Evolutionary conservation across 2,329 filamentous ascomycete genomes (phyloP), one percentile per base, ranked within the genome.

Genomic region (Paramyrothecium sp.): DNA sequence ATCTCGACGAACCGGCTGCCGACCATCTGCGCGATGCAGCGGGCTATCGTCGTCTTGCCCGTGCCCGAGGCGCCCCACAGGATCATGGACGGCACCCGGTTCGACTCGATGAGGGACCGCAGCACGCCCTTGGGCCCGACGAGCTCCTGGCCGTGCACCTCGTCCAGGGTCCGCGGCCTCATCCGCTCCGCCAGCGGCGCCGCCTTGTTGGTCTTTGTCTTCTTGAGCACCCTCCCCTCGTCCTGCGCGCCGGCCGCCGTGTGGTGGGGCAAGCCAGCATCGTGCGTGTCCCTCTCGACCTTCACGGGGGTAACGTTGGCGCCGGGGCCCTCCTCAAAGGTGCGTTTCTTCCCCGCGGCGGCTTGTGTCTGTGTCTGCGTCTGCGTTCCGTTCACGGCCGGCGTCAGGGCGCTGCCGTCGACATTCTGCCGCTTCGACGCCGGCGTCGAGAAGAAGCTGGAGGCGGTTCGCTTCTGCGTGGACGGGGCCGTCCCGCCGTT

Each of bases 121-220:
- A 99, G 80, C 7, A 98, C 86, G n/a, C 95, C 95, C 33, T 86
- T 78, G 0, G 86, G 85, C 0, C 92, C 94, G 2, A 99, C 93
- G 0, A 99, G 85, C 49, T 97, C 92, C 75, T 99, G 95, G 0
- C 95, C 95, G 62, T 82, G 92, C 3, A 98, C 90, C 17, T 97
- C 89, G 67, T 97, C 91, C 8, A 99, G 82, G 1, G 82, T 90
- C 56, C 81, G 82, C 2, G 95, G 95, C 3, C 95, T 87, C 92
- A 98, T 97, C 30, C 94, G 89, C 74, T 99, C 95, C 2, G 95
- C 93, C 19, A 99, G 79, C 1, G 95, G 95, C 10, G 92, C 92
- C 1, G 88, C 86, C 66, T 87, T 86, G 57, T 87, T 84, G 38
- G 80, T 84, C 74, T 91, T 92, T 16, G 82, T 77, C 68, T 87